Conservation (phyloP, 129 eudicot species). For the Deinandra increscens region DNA sequence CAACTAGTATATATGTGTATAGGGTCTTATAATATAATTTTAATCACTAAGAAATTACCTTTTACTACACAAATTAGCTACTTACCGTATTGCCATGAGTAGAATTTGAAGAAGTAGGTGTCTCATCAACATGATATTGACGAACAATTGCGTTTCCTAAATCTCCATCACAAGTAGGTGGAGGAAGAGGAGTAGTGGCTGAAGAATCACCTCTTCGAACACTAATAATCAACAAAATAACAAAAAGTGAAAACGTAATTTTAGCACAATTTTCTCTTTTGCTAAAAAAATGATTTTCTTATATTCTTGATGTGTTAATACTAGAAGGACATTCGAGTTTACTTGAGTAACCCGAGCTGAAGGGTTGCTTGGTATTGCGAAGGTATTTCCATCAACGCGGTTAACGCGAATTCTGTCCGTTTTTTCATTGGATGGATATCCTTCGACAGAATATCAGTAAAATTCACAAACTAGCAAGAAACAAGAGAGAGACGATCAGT, state of each 20-base stretch:
- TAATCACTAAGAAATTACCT: no score
- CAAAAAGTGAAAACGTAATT: background rate
- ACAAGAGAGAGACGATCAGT: background rate
- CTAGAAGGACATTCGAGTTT: background rate
- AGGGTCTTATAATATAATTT: no score
- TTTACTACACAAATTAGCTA: no score
- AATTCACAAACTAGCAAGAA: conserved; percentile 61
- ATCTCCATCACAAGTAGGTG: conserved; percentile 41
- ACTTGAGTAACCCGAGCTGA: conserved; percentile 64
- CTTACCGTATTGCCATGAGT: conserved; percentile 45
- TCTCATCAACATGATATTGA: conserved; percentile 26
- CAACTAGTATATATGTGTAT: no score
- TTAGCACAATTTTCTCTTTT: no score
- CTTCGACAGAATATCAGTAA: conserved; percentile 63
- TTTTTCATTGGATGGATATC: conserved; percentile 35
- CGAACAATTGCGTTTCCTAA: conserved; percentile 21
- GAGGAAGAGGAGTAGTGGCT: conserved; percentile 48
- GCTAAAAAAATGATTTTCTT: no score
- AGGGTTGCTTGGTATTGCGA: conserved; percentile 74
- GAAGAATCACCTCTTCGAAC: conserved; percentile 44
- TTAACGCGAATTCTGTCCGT: conserved; percentile 60
- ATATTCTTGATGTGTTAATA: background rate
- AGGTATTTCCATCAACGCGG: conserved; percentile 81
- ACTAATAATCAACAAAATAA: conserved; percentile 25
- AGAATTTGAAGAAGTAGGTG: conserved; percentile 41